Evolutionary conservation across 495 filamentous ascomycete genomes (phyloP), one percentile per base, ranked within the genome.

Genomic region (Penicillium dipodomyicola): DNA sequence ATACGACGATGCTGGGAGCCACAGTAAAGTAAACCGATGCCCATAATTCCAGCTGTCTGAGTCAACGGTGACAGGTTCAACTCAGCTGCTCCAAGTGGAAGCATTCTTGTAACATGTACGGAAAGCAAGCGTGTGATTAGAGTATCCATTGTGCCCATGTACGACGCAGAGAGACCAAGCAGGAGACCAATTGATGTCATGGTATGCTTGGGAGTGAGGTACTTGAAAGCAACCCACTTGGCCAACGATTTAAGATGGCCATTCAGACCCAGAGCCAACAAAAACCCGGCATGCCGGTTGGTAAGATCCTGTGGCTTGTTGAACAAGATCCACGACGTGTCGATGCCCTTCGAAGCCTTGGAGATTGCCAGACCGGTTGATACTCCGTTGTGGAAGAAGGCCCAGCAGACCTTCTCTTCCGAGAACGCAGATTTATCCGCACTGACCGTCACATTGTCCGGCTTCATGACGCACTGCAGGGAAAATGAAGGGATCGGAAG

Each of bases 201-300:
- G 37, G 92, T 92, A 71, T 98, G 94, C 67, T 98, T 98, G 3
- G 94, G 94, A 0, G 94, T 97, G 29, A 98, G 74, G 59, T 98
- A 98, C 73, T 96, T 97, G 83, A 96, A 98, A 42, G 92, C 92
- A 23, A 97, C 88, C 95, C 95, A 97, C 72, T 96, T 97, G 10
- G 95, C 95, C 17, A 99, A 80, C 9, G 82, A 86, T 68, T 89
- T 95, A 33, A 99, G 78, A 74, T 97, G 95, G 0, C 95, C 95
- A 68, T 96, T 97, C 45, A 99, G 78, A n/a, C 94, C 94, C 6
- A 99, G 73, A 10, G 89, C 94, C 10, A 99, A 75, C 10, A 99
- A 73, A 58, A 99, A 94, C 0, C 94, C 94, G 46, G 94, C 95
- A 67, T 99, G 94, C 14, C 92, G 84, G 65, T 97, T 96, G 39